Percentiles rank a stretch among this genome's conserved stretches.
phyloP scores from a whole-genome alignment of 192 early-diverging fungal species.

The Phycomyces blakesleeanus region DNA sequence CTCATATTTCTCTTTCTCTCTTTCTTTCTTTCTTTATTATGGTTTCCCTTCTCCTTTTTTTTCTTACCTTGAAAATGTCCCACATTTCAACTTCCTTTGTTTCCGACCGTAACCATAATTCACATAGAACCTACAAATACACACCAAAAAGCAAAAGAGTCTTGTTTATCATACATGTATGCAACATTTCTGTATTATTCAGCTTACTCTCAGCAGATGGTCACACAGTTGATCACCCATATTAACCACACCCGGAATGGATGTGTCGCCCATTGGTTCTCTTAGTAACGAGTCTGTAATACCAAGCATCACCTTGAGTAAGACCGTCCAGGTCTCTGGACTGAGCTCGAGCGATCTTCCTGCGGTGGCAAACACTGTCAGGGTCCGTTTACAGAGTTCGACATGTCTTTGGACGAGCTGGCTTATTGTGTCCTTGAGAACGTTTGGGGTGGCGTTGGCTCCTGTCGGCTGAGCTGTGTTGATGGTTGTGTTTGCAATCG shows the following conservation, averaged over 20 bases:
- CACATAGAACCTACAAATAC: slow-evolving; percentile 54
- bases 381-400: slow-evolving; percentile 69
- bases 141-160: not conserved
- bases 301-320: slow-evolving; percentile 78
- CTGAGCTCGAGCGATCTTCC: slow-evolving; percentile 63
- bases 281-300: slow-evolving; percentile 68
- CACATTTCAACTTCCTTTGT: slow-evolving; percentile 70
- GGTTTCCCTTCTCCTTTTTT: not conserved
- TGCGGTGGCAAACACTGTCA: slow-evolving; percentile 59
- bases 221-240: slow-evolving; percentile 82
- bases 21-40: not conserved
- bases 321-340: slow-evolving; percentile 73
- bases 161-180: slow-evolving; percentile 14
- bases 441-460: not conserved
- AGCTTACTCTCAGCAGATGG: slow-evolving; percentile 61
- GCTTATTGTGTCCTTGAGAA: slow-evolving; percentile 23
- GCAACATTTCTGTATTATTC: no score
- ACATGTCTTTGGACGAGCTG: slow-evolving; percentile 55
- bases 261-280: slow-evolving; percentile 43
- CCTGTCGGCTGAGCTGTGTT: not conserved
- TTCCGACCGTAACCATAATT: slow-evolving; percentile 75
- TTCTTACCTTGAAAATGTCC: slow-evolving; percentile 61
- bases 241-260: slow-evolving; percentile 26
- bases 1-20: no score
- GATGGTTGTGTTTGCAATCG: not conserved